Evolutionary conservation across 345 rosid species (phyloP).

Genomic region (Combretum micranthum): DNA sequence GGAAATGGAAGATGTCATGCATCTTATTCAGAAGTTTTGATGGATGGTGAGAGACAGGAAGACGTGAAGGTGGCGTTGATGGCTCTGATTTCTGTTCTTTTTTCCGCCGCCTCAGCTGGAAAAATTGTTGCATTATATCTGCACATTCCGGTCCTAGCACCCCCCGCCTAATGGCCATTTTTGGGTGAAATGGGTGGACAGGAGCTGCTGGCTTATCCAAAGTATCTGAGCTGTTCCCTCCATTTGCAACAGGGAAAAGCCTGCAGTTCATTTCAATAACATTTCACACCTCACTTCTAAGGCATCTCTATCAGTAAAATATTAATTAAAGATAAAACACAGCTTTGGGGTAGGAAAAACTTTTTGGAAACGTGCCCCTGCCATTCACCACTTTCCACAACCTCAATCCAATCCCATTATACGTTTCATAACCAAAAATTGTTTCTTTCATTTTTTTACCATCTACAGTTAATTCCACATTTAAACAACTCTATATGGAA

Average conservation of each 20-base stretch:
- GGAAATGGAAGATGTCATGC: constrained; percentile 61
- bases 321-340: no score
- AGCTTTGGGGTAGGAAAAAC: no score
- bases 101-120: constrained; percentile 83
- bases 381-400: no score
- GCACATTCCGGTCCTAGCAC: constrained; percentile 78
- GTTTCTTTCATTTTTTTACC: no score
- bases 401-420: no score
- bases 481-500: no score
- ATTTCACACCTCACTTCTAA: no score
- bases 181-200: constrained; percentile 90
- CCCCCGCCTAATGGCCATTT: constrained; percentile 73
- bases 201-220: constrained; percentile 71
- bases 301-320: no score
- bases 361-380: no score
- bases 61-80: constrained; percentile 37
- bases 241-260: constrained; percentile 54
- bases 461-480: no score
- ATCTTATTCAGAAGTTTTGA: constrained; percentile 66
- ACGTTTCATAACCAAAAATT: no score
- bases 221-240: constrained; percentile 28
- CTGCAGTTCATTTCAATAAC: constrained; percentile 29
- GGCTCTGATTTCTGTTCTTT: constrained; percentile 41
- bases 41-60: constrained; percentile 49
- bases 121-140: constrained; percentile 79